phyloP scores from a whole-genome alignment of 2,329 filamentous ascomycete species.

The Exserohilum turcica region DNA sequence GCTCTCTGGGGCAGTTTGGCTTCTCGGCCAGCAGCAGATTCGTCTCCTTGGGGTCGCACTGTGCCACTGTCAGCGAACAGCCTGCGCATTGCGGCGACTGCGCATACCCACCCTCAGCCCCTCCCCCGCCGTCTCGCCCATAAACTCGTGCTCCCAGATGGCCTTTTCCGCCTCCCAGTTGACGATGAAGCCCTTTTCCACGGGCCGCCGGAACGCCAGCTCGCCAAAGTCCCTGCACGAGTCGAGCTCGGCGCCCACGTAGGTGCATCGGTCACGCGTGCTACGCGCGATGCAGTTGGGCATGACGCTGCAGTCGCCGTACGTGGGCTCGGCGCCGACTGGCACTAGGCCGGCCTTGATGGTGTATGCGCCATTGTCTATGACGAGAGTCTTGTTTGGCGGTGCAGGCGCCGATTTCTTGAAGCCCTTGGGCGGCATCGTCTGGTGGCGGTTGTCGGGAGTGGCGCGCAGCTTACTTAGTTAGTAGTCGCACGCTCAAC shows the following conservation, averaged over 20 bases:
- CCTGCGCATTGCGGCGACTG: constrained; percentile 12
- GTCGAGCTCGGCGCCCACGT: constrained; percentile 78
- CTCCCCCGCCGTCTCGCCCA: constrained; percentile 72
- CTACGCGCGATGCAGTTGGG: constrained; percentile 86
- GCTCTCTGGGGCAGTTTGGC: constrained; percentile 76
- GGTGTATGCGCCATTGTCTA: constrained; percentile 92
- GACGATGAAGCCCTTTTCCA: constrained; percentile 93
- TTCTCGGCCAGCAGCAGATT: constrained; percentile 84
- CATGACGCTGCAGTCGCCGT: constrained; percentile 66
- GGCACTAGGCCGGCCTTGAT: constrained; percentile 83
- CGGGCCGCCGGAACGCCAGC: constrained; percentile 81
- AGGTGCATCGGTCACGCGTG: constrained; percentile 76
- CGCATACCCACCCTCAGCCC: constrained; percentile 56
- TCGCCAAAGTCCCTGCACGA: constrained; percentile 88
- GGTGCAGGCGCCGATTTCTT: constrained; percentile 30
- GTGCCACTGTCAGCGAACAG: constrained; percentile 15
- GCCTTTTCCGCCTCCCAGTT: constrained; percentile 97
- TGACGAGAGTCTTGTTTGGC: constrained; percentile 68
- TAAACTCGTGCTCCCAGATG: constrained; percentile 91
- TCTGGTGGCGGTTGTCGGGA: constrained; percentile 2
- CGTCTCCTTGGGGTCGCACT: constrained; percentile 79
- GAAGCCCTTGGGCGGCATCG: constrained; percentile 42
- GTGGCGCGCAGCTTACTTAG: constrained; percentile 1
- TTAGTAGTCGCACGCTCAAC: too few relatives aligned
- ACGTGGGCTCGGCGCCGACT: constrained; percentile 30